Percentiles rank a stretch among this genome's conserved stretches.
phyloP scores from a whole-genome alignment of 176 grass and related monocot species.

The Oryza nivara region DNA sequence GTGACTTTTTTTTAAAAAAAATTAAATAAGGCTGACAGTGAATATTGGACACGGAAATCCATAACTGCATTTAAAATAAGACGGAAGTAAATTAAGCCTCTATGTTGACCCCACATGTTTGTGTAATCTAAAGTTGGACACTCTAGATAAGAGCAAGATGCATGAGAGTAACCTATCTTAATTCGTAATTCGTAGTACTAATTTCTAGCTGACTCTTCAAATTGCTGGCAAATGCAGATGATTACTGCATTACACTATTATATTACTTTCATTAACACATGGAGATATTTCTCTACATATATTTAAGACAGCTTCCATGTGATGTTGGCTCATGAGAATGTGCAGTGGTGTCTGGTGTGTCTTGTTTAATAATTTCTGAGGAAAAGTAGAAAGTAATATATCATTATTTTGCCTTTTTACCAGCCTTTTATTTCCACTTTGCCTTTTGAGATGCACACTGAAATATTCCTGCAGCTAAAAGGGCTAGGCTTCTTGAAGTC shows the following conservation, averaged over 20 bases:
- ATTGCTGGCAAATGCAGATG: background rate
- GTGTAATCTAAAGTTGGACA: background rate
- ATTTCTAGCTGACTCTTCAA: background rate
- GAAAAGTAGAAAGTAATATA: background rate
- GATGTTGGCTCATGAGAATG: background rate
- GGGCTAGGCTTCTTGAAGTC: constrained; percentile 1
- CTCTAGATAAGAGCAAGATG: background rate
- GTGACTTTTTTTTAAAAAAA: no score
- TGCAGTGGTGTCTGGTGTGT: background rate
- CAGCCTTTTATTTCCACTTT: background rate
- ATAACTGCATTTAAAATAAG: no score
- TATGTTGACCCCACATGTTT: background rate
- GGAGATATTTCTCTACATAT: background rate
- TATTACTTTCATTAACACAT: background rate
- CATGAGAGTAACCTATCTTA: background rate
- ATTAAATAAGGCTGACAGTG: no score
- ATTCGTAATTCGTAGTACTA: background rate
- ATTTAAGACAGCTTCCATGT: background rate
- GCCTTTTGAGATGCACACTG: constrained; percentile 2
- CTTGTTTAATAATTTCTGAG: background rate
- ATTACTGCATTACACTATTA: background rate
- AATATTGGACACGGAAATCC: no score
- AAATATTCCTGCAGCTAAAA: constrained; percentile 20
- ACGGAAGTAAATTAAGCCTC: background rate
- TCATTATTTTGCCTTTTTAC: background rate